Evolutionary conservation across 1,139 yeast species (phyloP), one percentile per base, ranked within the genome.

Genomic region (Pichia sp.): DNA sequence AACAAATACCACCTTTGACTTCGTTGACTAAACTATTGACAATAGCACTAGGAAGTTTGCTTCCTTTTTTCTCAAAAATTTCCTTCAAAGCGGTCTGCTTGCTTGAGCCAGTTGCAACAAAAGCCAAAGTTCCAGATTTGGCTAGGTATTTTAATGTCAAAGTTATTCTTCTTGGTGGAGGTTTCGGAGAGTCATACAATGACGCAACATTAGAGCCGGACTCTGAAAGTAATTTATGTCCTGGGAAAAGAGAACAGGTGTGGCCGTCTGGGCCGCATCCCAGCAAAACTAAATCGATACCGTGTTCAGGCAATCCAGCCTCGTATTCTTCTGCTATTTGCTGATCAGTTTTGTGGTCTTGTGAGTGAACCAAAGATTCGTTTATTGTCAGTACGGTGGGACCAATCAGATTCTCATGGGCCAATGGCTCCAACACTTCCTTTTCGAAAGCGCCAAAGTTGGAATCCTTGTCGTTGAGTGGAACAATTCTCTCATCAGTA

Each of bases 51-150:
- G 98, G 98, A 60, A 90, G 75, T 19, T 73, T 64, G 58, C 84
- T 79, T 53, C 75, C 75, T 31, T 66, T 50, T 12, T 55, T 52
- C 46, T 70, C 77, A 68, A 91, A 88, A 49, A 90, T 83, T 58
- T 85, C 77, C 63, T 79, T 79, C 68, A 91, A 73, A 44, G 86
- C 76, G 0, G 81, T 75, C n/a, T 89, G 87, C 70, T 90, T 90
- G 39, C 87, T 86, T 18, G 84, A 84, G 53, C 97, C 96, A 67
- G 88, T 93, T 18, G 96, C 96, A 47, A 89, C 93, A 70, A 89
- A 90, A 1, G 89, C 85, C 61, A 90, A 79, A 46, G 78, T 67
- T 19, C 71, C 66, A 19, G 86, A 84, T 30, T 68, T 71, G 55
- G 73, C 75, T 62, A 85, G 74, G 3, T 81, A 80, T 4, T 86